These are phyloP conservation scores for Nigrograna mackinnonii DNA, from an alignment of 2,329 filamentous ascomycete genomes.

Conservation along the genomic window DNA sequence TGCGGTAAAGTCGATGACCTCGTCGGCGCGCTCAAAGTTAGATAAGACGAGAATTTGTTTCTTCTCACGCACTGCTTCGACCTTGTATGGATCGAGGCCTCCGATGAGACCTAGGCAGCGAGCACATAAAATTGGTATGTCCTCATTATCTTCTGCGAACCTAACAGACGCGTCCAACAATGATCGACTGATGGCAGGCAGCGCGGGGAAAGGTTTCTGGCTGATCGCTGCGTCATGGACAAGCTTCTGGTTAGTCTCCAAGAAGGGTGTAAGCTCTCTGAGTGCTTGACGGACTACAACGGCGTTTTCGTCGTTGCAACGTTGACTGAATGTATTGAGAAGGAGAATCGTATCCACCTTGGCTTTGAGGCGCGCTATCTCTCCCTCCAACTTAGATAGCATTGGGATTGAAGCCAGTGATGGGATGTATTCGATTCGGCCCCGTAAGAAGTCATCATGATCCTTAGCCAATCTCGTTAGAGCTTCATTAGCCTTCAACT, in stretches of 20 bases:
- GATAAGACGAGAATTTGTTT: slow-evolving; percentile 83
- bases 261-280: slow-evolving; percentile 73
- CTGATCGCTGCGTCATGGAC: slow-evolving; percentile 79
- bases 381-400: slow-evolving; percentile 68
- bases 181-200: slow-evolving; percentile 72
- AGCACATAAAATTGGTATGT: slow-evolving; percentile 74
- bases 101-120: slow-evolving; percentile 87
- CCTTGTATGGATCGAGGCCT: slow-evolving; percentile 86
- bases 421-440: slow-evolving; percentile 75
- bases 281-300: slow-evolving; percentile 84
- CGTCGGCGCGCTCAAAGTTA: slow-evolving; percentile 78
- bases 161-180: slow-evolving; percentile 85
- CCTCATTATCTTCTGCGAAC: slow-evolving; percentile 69
- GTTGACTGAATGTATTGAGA: slow-evolving; percentile 71
- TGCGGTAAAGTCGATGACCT: slow-evolving; percentile 83
- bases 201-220: slow-evolving; percentile 78
- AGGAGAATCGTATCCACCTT: slow-evolving; percentile 68
- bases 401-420: slow-evolving; percentile 73
- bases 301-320: slow-evolving; percentile 81
- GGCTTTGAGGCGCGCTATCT: slow-evolving; percentile 66
- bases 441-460: slow-evolving; percentile 63
- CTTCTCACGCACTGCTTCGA: slow-evolving; percentile 78
- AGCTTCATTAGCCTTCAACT: slow-evolving; percentile 62
- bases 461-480: slow-evolving; percentile 68
- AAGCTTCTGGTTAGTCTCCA: slow-evolving; percentile 73